These are phyloP conservation scores for Pleurotus eryngii DNA, from an alignment of 768 basidiomycete species.

Conservation along the genomic window DNA sequence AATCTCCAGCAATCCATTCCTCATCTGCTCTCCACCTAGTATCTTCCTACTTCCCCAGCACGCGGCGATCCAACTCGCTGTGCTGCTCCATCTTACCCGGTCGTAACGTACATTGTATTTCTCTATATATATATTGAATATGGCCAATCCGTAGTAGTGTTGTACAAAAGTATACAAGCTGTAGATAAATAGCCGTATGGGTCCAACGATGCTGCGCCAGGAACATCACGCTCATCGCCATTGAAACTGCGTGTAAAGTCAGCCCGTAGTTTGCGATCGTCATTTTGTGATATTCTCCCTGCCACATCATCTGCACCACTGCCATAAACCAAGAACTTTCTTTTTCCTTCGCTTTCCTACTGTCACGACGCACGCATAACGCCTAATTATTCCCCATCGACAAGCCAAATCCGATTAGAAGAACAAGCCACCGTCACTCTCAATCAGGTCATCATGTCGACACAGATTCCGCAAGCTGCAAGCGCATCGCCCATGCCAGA, in stretches of 20 bases:
- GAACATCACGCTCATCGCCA: no score
- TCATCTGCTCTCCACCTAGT: neutral
- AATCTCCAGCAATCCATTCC: neutral
- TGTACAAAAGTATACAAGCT: neutral
- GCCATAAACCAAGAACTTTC: neutral
- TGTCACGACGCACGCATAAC: neutral
- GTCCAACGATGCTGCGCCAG: no score
- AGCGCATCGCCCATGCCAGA: constrained; percentile 54
- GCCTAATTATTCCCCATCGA: neutral
- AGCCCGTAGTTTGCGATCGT: no score
- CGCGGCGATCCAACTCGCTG: constrained; percentile 5
- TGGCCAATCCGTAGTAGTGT: neutral
- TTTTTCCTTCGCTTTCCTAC: neutral
- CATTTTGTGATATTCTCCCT: neutral
- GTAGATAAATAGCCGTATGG: neutral
- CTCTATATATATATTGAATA: neutral
- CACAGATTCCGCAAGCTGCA: constrained; percentile 28
- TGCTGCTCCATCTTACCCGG: neutral
- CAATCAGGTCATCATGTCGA: constrained; percentile 3
- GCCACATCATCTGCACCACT: neutral
- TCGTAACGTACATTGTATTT: neutral
- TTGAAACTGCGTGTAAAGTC: no score
- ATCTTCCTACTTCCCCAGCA: neutral
- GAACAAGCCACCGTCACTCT: neutral
- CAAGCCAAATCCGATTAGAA: constrained; percentile 3